These are phyloP conservation scores for Rhinocladiella similis DNA, from an alignment of 2,329 filamentous ascomycete species.

Conservation along the genomic window DNA sequence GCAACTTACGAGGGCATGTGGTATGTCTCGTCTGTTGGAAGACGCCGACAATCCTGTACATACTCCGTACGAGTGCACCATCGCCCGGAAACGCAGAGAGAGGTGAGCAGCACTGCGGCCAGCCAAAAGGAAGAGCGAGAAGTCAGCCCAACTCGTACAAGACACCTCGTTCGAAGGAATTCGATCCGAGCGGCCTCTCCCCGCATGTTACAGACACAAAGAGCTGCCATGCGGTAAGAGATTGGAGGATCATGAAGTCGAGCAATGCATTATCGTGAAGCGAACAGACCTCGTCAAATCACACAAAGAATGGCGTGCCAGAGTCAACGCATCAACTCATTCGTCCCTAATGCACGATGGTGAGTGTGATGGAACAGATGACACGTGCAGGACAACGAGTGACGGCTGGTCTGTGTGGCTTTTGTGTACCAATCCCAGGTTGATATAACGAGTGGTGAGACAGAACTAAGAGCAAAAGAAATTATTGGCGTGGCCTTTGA, in stretches of 20 bases:
- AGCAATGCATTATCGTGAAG: not conserved
- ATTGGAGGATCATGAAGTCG: not conserved
- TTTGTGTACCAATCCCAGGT: not conserved
- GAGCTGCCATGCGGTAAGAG: not conserved
- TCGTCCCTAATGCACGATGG: not conserved
- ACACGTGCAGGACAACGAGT: slow-evolving; percentile 9
- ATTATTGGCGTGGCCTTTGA: not conserved
- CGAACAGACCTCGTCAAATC: not conserved
- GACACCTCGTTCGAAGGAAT: no score
- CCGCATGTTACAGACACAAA: not conserved
- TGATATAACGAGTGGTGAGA: not conserved
- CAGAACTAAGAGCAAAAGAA: not conserved
- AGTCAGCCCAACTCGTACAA: no score
- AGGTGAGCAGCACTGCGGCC: no score
- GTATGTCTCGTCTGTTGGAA: no score
- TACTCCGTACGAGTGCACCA: no score
- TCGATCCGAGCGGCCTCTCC: no score
- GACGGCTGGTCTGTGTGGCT: slow-evolving; percentile 2
- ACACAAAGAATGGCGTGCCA: not conserved
- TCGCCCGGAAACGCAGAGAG: no score
- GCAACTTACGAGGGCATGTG: no score
- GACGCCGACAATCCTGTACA: no score
- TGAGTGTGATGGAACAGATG: slow-evolving; percentile 10
- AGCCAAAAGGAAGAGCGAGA: no score
- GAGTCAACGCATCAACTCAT: not conserved